These are phyloP conservation scores for Xylariales sp. DNA, from an alignment of 2,329 filamentous ascomycete species.

Conservation along the genomic window DNA sequence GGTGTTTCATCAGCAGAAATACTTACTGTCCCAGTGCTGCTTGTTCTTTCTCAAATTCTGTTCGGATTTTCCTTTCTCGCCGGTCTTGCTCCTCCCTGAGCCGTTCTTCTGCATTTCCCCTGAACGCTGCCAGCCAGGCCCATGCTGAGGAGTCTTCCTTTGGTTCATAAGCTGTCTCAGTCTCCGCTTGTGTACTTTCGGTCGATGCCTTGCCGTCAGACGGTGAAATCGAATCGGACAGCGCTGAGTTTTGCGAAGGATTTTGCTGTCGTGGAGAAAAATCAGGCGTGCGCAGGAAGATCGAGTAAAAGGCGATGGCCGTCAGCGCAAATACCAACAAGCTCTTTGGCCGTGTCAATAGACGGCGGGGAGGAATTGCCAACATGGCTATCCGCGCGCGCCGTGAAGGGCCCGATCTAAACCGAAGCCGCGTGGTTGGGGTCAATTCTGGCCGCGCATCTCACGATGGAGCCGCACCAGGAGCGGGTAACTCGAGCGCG, in stretches of 20 bases:
- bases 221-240: neutral
- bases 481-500: too few species aligned
- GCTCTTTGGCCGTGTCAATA: constrained; percentile 35
- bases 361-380: constrained; percentile 24
- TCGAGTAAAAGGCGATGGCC: constrained; percentile 36
- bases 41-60: constrained; percentile 36
- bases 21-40: constrained; percentile 29
- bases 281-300: constrained; percentile 35
- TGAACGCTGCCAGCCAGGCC: neutral
- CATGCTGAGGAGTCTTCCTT: too few species aligned
- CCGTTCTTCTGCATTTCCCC: constrained; percentile 16
- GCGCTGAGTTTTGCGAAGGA: neutral
- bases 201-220: neutral
- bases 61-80: constrained; percentile 22
- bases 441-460: too few species aligned
- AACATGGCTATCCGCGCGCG: constrained; percentile 18
- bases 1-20: neutral
- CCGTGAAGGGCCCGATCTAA: neutral
- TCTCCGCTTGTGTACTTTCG: too few species aligned
- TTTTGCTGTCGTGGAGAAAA: too few species aligned
- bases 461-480: too few species aligned
- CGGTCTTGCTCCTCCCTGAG: constrained; percentile 26
- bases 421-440: neutral
- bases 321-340: constrained; percentile 36
- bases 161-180: too few species aligned